Evolutionary conservation across 139 green algal genomes (phyloP).

Genomic region (Zygnema circumcarinatum): DNA sequence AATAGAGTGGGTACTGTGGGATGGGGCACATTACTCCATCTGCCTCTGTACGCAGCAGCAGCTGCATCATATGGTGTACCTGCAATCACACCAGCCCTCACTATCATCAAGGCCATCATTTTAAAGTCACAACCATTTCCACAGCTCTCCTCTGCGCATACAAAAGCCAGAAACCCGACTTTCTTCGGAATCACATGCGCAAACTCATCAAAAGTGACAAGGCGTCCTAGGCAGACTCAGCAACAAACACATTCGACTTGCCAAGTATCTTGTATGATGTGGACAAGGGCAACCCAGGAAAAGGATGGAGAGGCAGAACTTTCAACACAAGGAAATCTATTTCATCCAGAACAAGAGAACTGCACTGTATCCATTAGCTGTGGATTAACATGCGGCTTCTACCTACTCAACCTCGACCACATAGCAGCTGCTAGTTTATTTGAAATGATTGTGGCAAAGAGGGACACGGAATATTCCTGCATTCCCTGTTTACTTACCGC

Average conservation of each 20-base stretch:
- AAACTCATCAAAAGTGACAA: too few relatives aligned
- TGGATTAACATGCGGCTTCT: too few relatives aligned
- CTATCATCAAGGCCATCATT: not conserved
- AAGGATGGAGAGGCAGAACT: not conserved
- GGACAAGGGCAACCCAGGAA: too few relatives aligned
- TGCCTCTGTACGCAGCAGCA: slow-evolving; percentile 25
- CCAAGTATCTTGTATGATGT: too few relatives aligned
- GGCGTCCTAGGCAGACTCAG: too few relatives aligned
- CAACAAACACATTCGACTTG: not conserved
- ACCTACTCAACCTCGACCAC: too few relatives aligned
- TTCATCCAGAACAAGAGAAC: not conserved
- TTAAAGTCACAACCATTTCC: not conserved
- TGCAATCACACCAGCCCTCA: not conserved
- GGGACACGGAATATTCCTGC: too few relatives aligned
- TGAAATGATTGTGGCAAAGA: too few relatives aligned
- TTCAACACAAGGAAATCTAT: not conserved
- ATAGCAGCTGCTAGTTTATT: too few relatives aligned
- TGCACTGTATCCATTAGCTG: not conserved
- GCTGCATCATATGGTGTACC: slow-evolving; percentile 50
- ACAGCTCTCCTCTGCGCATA: not conserved
- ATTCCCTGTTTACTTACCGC: too few relatives aligned
- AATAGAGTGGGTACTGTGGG: slow-evolving; percentile 92
- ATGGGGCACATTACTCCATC: slow-evolving; percentile 69
- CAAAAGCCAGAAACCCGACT: not conserved
- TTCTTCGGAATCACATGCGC: too few relatives aligned